These are phyloP conservation scores for Emmonsia crescens DNA, from an alignment of 2,329 filamentous ascomycete species.

Conservation along the genomic window DNA sequence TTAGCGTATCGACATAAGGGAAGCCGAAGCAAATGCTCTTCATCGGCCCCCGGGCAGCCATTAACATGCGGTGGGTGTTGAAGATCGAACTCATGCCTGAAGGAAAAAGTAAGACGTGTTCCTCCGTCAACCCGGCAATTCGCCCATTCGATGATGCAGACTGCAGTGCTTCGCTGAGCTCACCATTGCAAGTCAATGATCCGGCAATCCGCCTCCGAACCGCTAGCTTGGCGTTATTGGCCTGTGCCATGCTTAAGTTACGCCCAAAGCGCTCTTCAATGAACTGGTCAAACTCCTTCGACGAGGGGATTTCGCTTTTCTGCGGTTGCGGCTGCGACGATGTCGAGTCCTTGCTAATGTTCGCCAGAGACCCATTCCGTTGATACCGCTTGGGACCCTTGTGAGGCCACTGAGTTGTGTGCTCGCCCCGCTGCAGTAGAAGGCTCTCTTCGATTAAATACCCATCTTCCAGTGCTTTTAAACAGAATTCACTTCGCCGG, in stretches of 20 bases:
- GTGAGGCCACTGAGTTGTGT: constrained; percentile 20
- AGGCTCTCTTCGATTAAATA: constrained; percentile 45
- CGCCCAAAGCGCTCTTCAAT: constrained; percentile 90
- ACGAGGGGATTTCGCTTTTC: constrained; percentile 16
- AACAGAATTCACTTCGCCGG: constrained; percentile 80
- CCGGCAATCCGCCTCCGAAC: constrained; percentile 82
- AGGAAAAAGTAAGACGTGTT: constrained; percentile 82
- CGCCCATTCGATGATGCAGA: constrained; percentile 24
- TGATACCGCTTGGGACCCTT: constrained; percentile 79
- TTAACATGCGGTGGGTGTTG: constrained; percentile 66
- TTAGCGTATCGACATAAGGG: constrained; percentile 91
- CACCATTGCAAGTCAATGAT: constrained; percentile 61
- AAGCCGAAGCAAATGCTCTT: constrained; percentile 94
- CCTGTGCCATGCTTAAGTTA: constrained; percentile 71
- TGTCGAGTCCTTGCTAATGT: constrained; percentile 25
- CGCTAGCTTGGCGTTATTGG: constrained; percentile 71
- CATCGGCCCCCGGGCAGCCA: constrained; percentile 50
- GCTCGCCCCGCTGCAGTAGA: constrained; percentile 12
- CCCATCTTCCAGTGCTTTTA: constrained; percentile 60
- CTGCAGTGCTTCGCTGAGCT: constrained; percentile 51
- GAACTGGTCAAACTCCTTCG: constrained; percentile 63
- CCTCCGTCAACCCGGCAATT: constrained; percentile 55
- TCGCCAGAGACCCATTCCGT: constrained; percentile 46
- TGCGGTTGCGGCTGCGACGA: constrained; percentile 14
- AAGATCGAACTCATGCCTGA: constrained; percentile 95